phyloP scores from a whole-genome alignment of 352 stramenopile species.

The Phytophthora agathidicida region DNA sequence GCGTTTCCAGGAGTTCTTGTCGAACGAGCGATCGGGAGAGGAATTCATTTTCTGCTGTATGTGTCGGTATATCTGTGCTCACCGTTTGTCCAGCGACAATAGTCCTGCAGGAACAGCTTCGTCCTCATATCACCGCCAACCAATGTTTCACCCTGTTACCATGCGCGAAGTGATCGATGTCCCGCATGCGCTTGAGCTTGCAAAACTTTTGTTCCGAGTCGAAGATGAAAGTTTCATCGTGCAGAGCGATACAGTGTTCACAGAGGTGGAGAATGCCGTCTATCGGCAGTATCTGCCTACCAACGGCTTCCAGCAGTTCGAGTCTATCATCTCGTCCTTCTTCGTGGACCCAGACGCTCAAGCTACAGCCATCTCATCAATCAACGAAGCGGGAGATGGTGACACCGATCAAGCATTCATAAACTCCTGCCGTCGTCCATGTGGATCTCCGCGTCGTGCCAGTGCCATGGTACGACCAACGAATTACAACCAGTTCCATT shows the following conservation, averaged over 20 bases:
- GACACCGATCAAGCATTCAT: not conserved
- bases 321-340: slow-evolving; percentile 52
- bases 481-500: slow-evolving; percentile 71
- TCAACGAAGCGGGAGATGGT: not conserved
- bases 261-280: slow-evolving; percentile 61
- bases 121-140: slow-evolving; percentile 37
- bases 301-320: slow-evolving; percentile 53
- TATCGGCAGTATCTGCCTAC: slow-evolving; percentile 64
- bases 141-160: slow-evolving; percentile 51
- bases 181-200: slow-evolving; percentile 45
- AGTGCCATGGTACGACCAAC: slow-evolving; percentile 41
- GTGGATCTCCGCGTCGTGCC: slow-evolving; percentile 14
- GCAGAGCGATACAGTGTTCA: slow-evolving; percentile 38
- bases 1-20: slow-evolving; percentile 63
- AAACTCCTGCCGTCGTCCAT: slow-evolving; percentile 19
- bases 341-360: slow-evolving; percentile 35
- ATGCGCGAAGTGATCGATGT: slow-evolving; percentile 69
- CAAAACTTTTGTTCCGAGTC: slow-evolving; percentile 56
- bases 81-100: slow-evolving; percentile 14
- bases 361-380: slow-evolving; percentile 4
- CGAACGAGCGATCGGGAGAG: slow-evolving; percentile 47
- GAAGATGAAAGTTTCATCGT: slow-evolving; percentile 47
- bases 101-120: slow-evolving; percentile 9
- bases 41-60: slow-evolving; percentile 72
- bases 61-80: slow-evolving; percentile 45